These are phyloP conservation scores for Rhododendron ferrugineum DNA, from an alignment of 148 eudicot genomes.

Conservation along the genomic window DNA sequence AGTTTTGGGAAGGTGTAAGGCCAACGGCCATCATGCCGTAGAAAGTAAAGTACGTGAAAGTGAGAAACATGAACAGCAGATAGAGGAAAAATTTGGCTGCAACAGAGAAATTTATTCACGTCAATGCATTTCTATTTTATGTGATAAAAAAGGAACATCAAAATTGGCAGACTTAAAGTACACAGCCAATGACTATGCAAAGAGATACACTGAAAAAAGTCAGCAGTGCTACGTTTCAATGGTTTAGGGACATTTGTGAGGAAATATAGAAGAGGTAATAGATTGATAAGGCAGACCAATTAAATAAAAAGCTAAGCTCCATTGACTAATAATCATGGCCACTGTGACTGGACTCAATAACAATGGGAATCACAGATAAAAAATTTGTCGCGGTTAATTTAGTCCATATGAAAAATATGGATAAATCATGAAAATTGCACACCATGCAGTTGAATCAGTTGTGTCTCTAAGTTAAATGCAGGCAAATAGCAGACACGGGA, in stretches of 20 bases:
- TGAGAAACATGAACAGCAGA: conserved; percentile 70
- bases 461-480: background rate
- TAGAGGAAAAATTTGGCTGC: conserved; percentile 74
- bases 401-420: background rate
- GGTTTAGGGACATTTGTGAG: background rate
- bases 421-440: background rate
- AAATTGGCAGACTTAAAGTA: background rate
- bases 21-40: conserved; percentile 95
- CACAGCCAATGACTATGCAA: background rate
- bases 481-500: background rate
- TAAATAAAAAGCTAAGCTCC: background rate
- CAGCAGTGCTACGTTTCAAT: background rate
- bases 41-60: conserved; percentile 82
- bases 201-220: background rate
- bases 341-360: background rate
- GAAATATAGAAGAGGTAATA: background rate
- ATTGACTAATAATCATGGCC: background rate
- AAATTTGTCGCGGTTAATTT: background rate
- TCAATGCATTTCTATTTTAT: background rate
- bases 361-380: background rate
- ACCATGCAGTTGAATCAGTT: background rate
- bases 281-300: background rate
- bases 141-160: background rate
- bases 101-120: conserved; percentile 12
- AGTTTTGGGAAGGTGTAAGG: conserved; percentile 57